phyloP scores from a whole-genome alignment of 768 basidiomycete species.

The Tulasnella sp. region DNA sequence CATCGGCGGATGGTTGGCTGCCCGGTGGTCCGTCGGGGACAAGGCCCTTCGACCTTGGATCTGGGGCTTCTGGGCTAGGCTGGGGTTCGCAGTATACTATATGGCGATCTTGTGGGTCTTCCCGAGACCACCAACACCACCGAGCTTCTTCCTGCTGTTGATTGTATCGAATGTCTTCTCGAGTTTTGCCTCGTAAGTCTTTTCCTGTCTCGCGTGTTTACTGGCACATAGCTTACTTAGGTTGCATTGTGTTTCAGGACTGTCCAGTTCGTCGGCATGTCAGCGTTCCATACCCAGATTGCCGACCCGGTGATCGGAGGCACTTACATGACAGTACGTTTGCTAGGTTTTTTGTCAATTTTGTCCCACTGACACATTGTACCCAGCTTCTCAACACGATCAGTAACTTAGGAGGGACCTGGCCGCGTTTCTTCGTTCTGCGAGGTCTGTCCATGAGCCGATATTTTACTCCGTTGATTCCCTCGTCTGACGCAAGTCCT shows the following conservation, averaged over 20 bases:
- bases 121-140: conserved; percentile 56
- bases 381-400: conserved; percentile 85
- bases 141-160: conserved; percentile 64
- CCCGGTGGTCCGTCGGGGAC: conserved; percentile 77
- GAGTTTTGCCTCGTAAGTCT: conserved; percentile 73
- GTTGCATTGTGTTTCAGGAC: conserved; percentile 42
- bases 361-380: neutral
- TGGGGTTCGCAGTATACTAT: conserved; percentile 58
- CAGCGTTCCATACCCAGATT: conserved; percentile 96
- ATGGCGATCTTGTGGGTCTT: conserved; percentile 76
- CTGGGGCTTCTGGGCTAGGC: conserved; percentile 79
- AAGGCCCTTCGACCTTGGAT: conserved; percentile 80
- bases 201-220: neutral
- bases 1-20: conserved; percentile 85
- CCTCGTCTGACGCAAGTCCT: neutral
- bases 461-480: neutral
- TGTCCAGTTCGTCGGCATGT: conserved; percentile 97
- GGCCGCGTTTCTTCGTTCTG: conserved; percentile 95
- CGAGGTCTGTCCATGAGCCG: conserved; percentile 45
- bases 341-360: neutral
- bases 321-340: conserved; percentile 93
- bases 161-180: conserved; percentile 71
- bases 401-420: conserved; percentile 93
- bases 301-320: conserved; percentile 96
- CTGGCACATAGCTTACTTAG: neutral